Evolutionary conservation across 192 early-diverging fungal species (phyloP).

Genomic region (Backusella liffmaniae): DNA sequence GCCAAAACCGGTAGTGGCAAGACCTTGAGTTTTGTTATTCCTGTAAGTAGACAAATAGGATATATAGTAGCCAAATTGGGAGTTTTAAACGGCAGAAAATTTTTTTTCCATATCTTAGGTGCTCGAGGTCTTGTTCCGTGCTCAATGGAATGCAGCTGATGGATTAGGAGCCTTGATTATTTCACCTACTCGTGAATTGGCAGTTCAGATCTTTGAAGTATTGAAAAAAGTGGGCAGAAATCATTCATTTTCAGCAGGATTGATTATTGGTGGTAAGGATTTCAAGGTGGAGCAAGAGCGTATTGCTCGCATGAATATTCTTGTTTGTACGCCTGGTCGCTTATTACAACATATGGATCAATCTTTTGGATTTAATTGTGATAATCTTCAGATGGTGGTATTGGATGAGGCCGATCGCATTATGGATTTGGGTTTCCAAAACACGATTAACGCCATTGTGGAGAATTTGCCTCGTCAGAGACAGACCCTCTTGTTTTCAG

Average conservation of each 20-base stretch:
- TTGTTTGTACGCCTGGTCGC: conserved; percentile 80
- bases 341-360: conserved; percentile 90
- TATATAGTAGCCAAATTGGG: background rate
- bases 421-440: conserved; percentile 85
- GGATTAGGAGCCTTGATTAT: conserved; percentile 82
- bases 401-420: conserved; percentile 87
- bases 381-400: conserved; percentile 71
- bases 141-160: conserved; percentile 80
- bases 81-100: background rate
- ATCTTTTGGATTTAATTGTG: conserved; percentile 88
- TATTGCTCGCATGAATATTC: conserved; percentile 76
- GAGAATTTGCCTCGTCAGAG: conserved; percentile 80
- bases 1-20: conserved; percentile 88
- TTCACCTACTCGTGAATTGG: conserved; percentile 82
- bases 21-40: conserved; percentile 77
- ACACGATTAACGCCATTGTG: conserved; percentile 79
- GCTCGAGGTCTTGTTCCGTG: conserved; percentile 80
- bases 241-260: conserved; percentile 86
- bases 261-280: conserved; percentile 94
- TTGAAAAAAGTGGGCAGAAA: conserved; percentile 68
- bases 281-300: conserved; percentile 76
- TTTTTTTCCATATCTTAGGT: conserved; percentile 42
- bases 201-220: conserved; percentile 93
- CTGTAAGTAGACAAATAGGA: conserved; percentile 42
- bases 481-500: conserved; percentile 95